Percentiles rank a stretch among this genome's conserved stretches.
Conservation (phyloP, 805 yeast species). For the Saccharomycopsis sp. region DNA sequence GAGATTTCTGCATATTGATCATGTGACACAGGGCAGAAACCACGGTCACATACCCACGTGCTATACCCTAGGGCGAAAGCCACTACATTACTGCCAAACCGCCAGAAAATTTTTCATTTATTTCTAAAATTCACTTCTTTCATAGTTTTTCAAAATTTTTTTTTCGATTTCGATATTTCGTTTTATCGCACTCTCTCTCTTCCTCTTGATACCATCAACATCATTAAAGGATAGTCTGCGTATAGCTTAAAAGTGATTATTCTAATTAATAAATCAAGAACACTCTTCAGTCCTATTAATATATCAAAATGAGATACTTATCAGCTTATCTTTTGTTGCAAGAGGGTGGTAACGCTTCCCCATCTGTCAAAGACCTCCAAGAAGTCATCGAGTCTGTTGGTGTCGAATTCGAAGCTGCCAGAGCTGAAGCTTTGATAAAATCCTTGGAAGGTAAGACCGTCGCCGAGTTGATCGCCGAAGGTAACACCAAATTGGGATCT, state of each 20-base stretch:
- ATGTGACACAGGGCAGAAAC: not conserved
- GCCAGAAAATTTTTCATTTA: not conserved
- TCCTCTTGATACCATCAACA: slow-evolving; percentile 9
- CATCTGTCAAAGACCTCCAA: slow-evolving; percentile 89
- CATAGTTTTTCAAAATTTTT: not conserved
- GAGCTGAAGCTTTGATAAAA: slow-evolving; percentile 70
- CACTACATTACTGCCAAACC: not conserved
- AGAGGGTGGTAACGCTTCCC: slow-evolving; percentile 93
- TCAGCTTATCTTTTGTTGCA: slow-evolving; percentile 98
- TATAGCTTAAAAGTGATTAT: slow-evolving; percentile 68
- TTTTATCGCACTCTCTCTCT: not conserved
- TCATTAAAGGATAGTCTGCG: slow-evolving; percentile 75
- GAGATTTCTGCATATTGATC: not conserved
- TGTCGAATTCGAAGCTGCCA: slow-evolving; percentile 88
- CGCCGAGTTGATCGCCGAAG: slow-evolving; percentile 87
- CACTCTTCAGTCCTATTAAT: slow-evolving; percentile 1
- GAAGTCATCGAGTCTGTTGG: slow-evolving; percentile 90
- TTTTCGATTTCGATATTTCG: not conserved
- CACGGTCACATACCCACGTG: not conserved
- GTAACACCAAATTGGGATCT: slow-evolving; percentile 93
- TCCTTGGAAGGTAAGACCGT: slow-evolving; percentile 92
- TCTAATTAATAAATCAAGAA: slow-evolving; percentile 31
- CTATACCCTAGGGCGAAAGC: not conserved
- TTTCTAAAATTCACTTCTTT: not conserved
- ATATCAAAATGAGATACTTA: slow-evolving; percentile 74